These are phyloP conservation scores for Cicer chorassanicum DNA, from an alignment of 306 rosid species.

Conservation along the genomic window DNA sequence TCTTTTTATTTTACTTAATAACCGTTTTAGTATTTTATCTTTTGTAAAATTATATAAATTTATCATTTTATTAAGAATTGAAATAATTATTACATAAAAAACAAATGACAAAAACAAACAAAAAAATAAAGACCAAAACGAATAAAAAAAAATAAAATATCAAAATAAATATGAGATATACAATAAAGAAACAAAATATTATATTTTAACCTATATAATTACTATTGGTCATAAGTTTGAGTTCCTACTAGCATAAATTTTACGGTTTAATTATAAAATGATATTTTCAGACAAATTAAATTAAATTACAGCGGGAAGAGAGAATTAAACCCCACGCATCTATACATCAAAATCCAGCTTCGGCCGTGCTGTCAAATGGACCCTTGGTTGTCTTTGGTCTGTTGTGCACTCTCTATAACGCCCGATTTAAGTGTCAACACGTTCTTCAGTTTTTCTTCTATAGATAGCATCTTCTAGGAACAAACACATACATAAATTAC, in stretches of 20 bases:
- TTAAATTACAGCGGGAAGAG: not conserved
- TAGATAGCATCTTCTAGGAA: constrained; percentile 30
- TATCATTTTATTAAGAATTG: too few species aligned
- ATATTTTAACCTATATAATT: too few species aligned
- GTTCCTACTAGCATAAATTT: not conserved
- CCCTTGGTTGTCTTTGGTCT: constrained; percentile 36
- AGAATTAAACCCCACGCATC: not conserved
- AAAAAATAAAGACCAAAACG: too few species aligned
- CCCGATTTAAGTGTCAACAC: not conserved
- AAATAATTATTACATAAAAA: too few species aligned
- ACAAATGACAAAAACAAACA: too few species aligned
- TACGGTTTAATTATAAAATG: not conserved
- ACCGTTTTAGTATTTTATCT: too few species aligned
- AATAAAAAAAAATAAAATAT: too few species aligned
- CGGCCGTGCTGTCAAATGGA: constrained; percentile 46
- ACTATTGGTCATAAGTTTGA: not conserved
- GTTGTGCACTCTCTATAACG: not conserved
- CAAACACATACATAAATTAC: not conserved
- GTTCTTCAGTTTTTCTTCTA: not conserved
- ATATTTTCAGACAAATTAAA: not conserved
- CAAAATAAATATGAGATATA: too few species aligned
- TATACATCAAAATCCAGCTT: constrained; percentile 38
- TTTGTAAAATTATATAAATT: too few species aligned
- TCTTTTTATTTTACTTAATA: too few species aligned
- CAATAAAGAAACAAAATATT: too few species aligned